Evolutionary conservation across 306 rosid species (phyloP), one percentile per base, ranked within the genome.

Genomic region (Malus sylvestris): DNA sequence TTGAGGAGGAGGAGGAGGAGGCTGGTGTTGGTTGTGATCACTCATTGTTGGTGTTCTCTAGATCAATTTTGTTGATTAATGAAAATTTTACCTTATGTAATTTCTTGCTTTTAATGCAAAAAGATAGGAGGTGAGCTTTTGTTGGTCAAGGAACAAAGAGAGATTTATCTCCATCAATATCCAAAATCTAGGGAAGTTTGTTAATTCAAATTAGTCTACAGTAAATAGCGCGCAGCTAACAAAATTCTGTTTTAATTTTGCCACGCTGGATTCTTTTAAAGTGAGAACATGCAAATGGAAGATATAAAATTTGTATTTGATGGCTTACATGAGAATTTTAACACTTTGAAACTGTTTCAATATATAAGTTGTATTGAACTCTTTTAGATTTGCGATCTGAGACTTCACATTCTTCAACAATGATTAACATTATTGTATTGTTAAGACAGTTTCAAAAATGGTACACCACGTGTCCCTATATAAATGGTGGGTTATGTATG

Each of bases 1-100:
- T 10, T 51, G 71, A 68, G 73, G 60, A 70, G 74, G 45, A 51
- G 74, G 45, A 51, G 46, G 89, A 57, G 96, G 94, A 66, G 23
- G 74, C 8, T 10, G 74, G 11, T 91, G 92, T 78, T 93, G 96
- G 20, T 75, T 84, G 85, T 89, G 88, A 73, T 90, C 86, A 52
- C 89, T 88, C 98, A 93, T 93, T 58, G 59, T 71, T 53, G 65
- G 16, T 11, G 49, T 51, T 55, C 65, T 53, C 10, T 10, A 42
- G 10, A 70, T 19, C 5, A 6, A 27, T 42, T 42, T 46, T 69
- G 16, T 22, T 46, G 30, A 29, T 29, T 6, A 25, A 19, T 38
- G 42, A 10, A 27, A 58, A 18, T 42, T 42, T 42, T 42, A 42
- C 12, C 45, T 42, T 16, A 10, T 19, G 8, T 70, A 4, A 49